These are phyloP conservation scores for Gillenia trifoliata DNA, from an alignment of 306 rosid genomes.

Conservation along the genomic window DNA sequence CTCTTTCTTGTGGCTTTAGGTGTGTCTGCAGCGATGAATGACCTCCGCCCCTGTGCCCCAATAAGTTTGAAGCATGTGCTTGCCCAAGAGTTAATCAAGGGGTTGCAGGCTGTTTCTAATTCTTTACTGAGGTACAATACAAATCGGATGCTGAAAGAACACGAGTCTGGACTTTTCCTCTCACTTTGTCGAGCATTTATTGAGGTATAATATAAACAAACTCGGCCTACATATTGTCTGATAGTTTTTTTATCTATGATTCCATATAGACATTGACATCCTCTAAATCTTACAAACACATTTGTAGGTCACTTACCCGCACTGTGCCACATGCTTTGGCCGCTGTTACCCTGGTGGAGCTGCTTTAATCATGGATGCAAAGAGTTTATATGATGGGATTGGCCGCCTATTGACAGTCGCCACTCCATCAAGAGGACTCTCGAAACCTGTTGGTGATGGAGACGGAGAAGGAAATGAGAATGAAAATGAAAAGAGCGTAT, in stretches of 20 bases:
- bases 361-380: slow-evolving; percentile 63
- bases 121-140: slow-evolving; percentile 81
- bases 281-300: slow-evolving; percentile 11
- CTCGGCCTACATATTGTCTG: slow-evolving; percentile 1
- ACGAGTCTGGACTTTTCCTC: slow-evolving; percentile 88
- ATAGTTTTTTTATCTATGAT: background rate
- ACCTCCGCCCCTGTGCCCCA: slow-evolving; percentile 95
- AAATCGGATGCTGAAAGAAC: slow-evolving; percentile 69
- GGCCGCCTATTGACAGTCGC: slow-evolving; percentile 58
- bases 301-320: slow-evolving; percentile 75
- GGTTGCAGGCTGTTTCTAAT: slow-evolving; percentile 72
- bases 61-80: slow-evolving; percentile 76
- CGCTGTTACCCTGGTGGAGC: slow-evolving; percentile 91
- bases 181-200: slow-evolving; percentile 90
- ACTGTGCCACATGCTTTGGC: slow-evolving; percentile 88
- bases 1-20: slow-evolving; percentile 58
- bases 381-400: slow-evolving; percentile 62
- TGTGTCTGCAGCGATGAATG: slow-evolving; percentile 94
- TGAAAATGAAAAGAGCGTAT: slow-evolving; percentile 23
- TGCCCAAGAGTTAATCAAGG: slow-evolving; percentile 80
- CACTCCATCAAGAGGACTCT: slow-evolving; percentile 66
- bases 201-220: slow-evolving; percentile 48
- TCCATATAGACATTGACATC: slow-evolving; percentile 6
- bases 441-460: slow-evolving; percentile 47
- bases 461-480: slow-evolving; percentile 40